Base-by-base conservation (phyloP, 148 eudicot genomes). In the Bassia scoparia region DNA sequence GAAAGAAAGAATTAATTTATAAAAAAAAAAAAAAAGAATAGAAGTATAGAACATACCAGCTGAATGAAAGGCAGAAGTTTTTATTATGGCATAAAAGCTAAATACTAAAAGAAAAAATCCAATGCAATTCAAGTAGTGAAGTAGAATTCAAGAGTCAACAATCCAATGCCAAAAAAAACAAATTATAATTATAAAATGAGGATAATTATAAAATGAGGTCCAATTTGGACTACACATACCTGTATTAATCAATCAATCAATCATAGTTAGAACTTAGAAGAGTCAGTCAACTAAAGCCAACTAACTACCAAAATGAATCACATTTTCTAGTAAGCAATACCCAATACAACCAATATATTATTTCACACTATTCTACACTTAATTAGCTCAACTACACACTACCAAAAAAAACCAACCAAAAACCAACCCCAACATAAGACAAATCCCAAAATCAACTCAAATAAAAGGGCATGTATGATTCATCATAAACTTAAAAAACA, bases 361-460 rank as follows among this genome's bases (percentile, higher is more conserved):
- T 53, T 37, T 60, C 76, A 65, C 71, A 55, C 71, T 54, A 65
- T 34, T 72, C 34, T 49, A 29, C 44, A 74, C 55, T 68, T 26
- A 64, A 65, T 70, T 79, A 79, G 82, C 71, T 79, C 79, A 79
- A 75, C 82, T 71, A 75, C 68, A 37, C 65, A 71, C 41, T 66
- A 58, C 38, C 49, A 30, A 16, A 43, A 41, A 77, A 63, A 48
- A 18, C 68, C 17, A 52, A 35, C 18, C 10, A 64, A 38, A 37
- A 21, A 17, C 38, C n/a, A 20, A 33, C 4, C 2, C 18, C 21
- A 49, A 14, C 12, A 46, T 9, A 1, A 10, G 18, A 50, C 54
- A 52, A 21, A 48, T 17, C 2, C 2, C 8, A 18, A 52, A 18
- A 2, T n/a, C n/a, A n/a, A n/a, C n/a, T n/a, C n/a, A n/a, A n/a